Base-by-base conservation (phyloP, 768 basidiomycete species). In the Kwoniella sp. region DNA sequence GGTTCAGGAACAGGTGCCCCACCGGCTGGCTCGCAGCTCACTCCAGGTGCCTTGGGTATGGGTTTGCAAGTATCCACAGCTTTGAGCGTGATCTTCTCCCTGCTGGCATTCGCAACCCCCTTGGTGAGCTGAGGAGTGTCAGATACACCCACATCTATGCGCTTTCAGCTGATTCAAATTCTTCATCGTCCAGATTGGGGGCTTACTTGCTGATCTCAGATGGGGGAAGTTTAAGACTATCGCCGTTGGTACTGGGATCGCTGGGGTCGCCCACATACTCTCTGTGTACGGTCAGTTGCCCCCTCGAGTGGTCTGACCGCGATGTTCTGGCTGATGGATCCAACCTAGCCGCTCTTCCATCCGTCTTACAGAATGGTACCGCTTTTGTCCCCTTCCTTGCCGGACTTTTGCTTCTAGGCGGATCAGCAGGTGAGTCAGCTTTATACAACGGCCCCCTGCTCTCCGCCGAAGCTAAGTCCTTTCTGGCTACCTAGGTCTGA, bases 101-200 rank as follows among this genome's bases (percentile, higher is more conserved):
- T 76, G 56, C 58, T 77, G 46, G 68, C 71, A 8, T 73, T 71
- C 69, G 54, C 60, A 0, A 65, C 72, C 4, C 77, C 77, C 0
- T 56, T 64, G 3, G 63, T 64, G 36, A 64, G 63, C 40, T 37
- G 33, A 33, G 24, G 2, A 15, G 12, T 21, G n/a, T n/a, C n/a
- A n/a, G n/a, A n/a, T n/a, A n/a, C n/a, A n/a, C n/a, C n/a, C n/a
- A 27, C 17, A 30, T 22, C 12, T 55, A 13, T 12, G 37, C n/a
- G n/a, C n/a, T 25, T 6, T 22, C 2, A 40, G 49, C 55, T 64
- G 25, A 64, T 30, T 24, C 40, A 33, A 9, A 3, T 15, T 4
- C 0, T n/a, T 12, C 2, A 29, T 13, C 29, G 29, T 22, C 7
- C 19, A 64, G 62, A 22, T 59, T 1, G 64, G 64, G 6, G 64